Base-by-base conservation (phyloP, 140 eudicot genomes). In the Cichorium intybus region DNA sequence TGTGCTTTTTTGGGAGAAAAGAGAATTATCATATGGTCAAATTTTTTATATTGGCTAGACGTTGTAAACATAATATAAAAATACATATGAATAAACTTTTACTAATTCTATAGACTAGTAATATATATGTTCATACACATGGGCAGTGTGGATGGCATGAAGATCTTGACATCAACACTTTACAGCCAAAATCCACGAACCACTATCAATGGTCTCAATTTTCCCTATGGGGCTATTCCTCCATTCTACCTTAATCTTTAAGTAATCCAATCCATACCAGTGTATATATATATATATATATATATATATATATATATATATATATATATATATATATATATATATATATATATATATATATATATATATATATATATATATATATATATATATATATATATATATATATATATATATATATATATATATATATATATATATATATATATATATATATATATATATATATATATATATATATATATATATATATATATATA, bases 121-220 rank as follows among this genome's bases (percentile, higher is more conserved):
- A 7, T 31, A 33, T 34, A 34, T 16, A 41, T 54, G 37, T 46
- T 27, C 11, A 35, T 18, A 74, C 69, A 66, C 74, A 66, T 66
- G 79, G 74, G 63, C 50, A 23, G 69, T 74, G 79, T 58, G 74
- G 69, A 67, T 66, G 74, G 64, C 57, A 66, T 35, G 74, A 59
- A 66, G 74, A 66, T 66, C 31, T 59, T 58, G 64, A 74, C 56
- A 35, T 66, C 6, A 15, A 48, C 72, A 29, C 81, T 70, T 76
- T 76, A 76, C 81, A 76, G 73, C 81, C 63, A 70, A 70, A 64
- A 70, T 71, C 66, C 60, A 61, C 24, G 18, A 62, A 69, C 62
- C 77, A 76, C 77, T 69, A 62, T 76, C 81, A 51, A 62, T 64
- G 81, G 81, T 69, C 76, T 70, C 69, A 15, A 39, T 74, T n/a